phyloP scores from a whole-genome alignment of 1,139 yeast genomes.

The Geotrichum reessii region DNA sequence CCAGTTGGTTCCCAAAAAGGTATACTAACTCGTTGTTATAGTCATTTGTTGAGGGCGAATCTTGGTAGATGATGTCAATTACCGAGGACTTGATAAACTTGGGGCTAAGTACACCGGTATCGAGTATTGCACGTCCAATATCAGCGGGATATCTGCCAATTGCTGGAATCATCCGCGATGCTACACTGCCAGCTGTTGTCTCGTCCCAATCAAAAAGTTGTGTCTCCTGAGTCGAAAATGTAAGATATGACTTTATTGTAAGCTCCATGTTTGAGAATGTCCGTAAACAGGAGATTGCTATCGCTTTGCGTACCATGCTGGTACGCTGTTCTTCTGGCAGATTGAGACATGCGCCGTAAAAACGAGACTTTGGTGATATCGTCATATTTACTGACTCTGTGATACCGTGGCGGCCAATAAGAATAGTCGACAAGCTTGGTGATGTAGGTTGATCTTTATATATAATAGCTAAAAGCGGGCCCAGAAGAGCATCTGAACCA shows the following conservation, averaged over 20 bases:
- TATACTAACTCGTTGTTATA: conserved; percentile 69
- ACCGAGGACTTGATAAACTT: conserved; percentile 51
- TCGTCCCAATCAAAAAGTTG: conserved; percentile 49
- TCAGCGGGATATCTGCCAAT: conserved; percentile 48
- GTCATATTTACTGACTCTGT: conserved; percentile 58
- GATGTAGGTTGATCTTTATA: conserved; percentile 24
- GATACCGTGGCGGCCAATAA: conserved; percentile 67
- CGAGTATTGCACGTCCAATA: conserved; percentile 48
- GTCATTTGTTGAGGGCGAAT: conserved; percentile 47
- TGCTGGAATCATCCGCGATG: conserved; percentile 54
- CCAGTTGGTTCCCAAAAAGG: conserved; percentile 75
- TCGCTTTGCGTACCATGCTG: conserved; percentile 64
- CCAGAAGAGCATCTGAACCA: conserved; percentile 36
- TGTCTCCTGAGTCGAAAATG: conserved; percentile 8
- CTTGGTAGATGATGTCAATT: conserved; percentile 70
- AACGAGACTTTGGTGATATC: conserved; percentile 56
- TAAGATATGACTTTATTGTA: conserved; percentile 23
- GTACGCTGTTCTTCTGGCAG: conserved; percentile 46
- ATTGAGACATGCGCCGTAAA: conserved; percentile 74
- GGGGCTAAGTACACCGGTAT: conserved; percentile 56
- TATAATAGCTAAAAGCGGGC: conserved; percentile 34
- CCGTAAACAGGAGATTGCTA: conserved; percentile 70
- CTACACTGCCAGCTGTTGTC: conserved; percentile 71
- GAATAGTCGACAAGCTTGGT: conserved; percentile 46
- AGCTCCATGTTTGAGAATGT: conserved; percentile 53